Conservation (phyloP, 805 yeast species). For the Metschnikowia reukaufii region DNA sequence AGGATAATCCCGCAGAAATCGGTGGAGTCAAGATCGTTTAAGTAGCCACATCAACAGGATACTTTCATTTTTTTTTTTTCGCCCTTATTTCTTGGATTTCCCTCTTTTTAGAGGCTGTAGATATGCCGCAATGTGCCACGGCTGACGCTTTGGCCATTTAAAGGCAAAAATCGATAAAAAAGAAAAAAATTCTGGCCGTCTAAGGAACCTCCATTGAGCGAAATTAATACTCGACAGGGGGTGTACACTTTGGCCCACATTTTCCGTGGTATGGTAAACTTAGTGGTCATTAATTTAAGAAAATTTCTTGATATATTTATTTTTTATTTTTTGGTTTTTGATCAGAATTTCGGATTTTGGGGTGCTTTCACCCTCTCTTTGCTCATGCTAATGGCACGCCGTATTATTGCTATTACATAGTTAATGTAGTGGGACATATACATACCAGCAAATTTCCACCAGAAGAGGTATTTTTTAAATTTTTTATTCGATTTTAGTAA, state of each 20-base stretch:
- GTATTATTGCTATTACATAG: too few species aligned
- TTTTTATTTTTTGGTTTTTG: too few species aligned
- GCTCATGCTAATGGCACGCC: too few species aligned
- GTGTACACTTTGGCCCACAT: conserved; percentile 11
- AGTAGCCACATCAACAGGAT: background rate
- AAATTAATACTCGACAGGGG: background rate
- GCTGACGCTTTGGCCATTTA: conserved; percentile 8
- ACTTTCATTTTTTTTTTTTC: background rate
- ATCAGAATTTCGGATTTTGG: too few species aligned
- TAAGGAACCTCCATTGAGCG: conserved; percentile 7
- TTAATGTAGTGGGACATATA: too few species aligned
- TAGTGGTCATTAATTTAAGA: too few species aligned
- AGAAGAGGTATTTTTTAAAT: too few species aligned
- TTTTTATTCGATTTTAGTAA: too few species aligned
- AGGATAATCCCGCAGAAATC: conserved; percentile 51
- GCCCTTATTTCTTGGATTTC: background rate
- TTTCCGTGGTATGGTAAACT: too few species aligned
- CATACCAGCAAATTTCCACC: too few species aligned
- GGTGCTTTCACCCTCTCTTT: too few species aligned
- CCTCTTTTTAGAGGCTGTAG: background rate
- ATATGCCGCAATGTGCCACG: conserved; percentile 10
- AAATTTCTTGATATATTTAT: too few species aligned
- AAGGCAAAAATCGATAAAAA: conserved; percentile 8
- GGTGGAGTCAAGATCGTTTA: conserved; percentile 77
- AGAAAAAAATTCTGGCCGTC: conserved; percentile 1